Percentiles rank a stretch among this genome's conserved stretches.
Conservation (phyloP, 306 rosid genomes). For the Dicorynia guianensis region DNA sequence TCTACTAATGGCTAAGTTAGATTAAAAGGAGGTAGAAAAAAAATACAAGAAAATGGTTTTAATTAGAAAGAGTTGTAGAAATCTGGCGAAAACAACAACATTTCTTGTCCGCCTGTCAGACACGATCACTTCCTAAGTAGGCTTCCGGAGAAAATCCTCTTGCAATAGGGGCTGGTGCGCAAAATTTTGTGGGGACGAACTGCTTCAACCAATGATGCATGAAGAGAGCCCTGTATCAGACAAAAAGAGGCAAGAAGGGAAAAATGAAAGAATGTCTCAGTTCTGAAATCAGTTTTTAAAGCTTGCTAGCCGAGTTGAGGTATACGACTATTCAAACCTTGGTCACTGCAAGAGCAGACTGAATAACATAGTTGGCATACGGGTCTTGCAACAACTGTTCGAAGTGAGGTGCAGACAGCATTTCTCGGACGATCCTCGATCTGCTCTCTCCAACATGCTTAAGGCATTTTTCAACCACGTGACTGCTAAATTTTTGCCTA, state of each 20-base stretch:
- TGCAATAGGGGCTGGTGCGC: slow-evolving; percentile 76
- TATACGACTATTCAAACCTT: slow-evolving; percentile 52
- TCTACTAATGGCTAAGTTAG: slow-evolving; percentile 12
- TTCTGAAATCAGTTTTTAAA: background rate
- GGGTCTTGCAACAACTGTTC: slow-evolving; percentile 75
- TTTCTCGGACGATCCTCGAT: slow-evolving; percentile 58
- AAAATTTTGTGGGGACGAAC: slow-evolving; percentile 51
- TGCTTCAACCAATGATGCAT: slow-evolving; percentile 58
- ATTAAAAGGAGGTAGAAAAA: background rate
- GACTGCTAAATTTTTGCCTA: slow-evolving; percentile 73
- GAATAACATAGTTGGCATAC: slow-evolving; percentile 78
- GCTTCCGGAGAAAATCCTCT: slow-evolving; percentile 64
- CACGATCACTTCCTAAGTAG: slow-evolving; percentile 56
- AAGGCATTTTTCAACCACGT: slow-evolving; percentile 79
- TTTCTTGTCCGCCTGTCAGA: background rate
- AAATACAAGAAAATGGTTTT: background rate
- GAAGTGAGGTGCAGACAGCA: slow-evolving; percentile 53
- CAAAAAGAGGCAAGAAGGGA: background rate
- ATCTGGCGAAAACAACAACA: slow-evolving; percentile 47
- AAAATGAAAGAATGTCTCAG: background rate
- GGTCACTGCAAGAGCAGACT: slow-evolving; percentile 58
- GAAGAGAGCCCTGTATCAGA: slow-evolving; percentile 63
- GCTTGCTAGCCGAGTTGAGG: background rate
- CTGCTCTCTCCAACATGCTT: slow-evolving; percentile 53
- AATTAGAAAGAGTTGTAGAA: background rate